phyloP scores from a whole-genome alignment of 2,329 filamentous ascomycete genomes.

The Geosmithia flava region DNA sequence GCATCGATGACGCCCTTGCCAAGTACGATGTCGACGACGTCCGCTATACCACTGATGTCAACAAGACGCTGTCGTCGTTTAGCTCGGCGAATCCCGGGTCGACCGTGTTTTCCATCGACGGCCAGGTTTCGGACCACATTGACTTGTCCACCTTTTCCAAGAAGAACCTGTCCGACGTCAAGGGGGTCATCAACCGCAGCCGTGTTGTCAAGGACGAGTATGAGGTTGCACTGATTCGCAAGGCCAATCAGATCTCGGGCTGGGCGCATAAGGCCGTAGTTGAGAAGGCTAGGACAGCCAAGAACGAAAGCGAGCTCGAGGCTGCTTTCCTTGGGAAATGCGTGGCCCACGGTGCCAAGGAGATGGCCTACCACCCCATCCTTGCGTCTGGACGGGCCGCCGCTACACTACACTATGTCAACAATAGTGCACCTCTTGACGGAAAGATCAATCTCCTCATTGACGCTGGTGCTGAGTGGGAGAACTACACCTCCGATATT shows the following conservation, averaged over 20 bases:
- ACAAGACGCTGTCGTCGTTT: conserved; percentile 51
- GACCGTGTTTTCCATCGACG: conserved; percentile 63
- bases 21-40: conserved; percentile 77
- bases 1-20: conserved; percentile 58
- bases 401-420: conserved; percentile 78
- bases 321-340: conserved; percentile 68
- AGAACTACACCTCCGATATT: conserved; percentile 60
- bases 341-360: conserved; percentile 60
- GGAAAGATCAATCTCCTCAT: conserved; percentile 71
- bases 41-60: conserved; percentile 59
- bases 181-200: conserved; percentile 54
- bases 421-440: conserved; percentile 58
- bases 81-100: conserved; percentile 21
- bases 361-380: conserved; percentile 83
- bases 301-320: conserved; percentile 74
- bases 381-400: conserved; percentile 70
- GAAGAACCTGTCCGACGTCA: conserved; percentile 43
- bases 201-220: conserved; percentile 64
- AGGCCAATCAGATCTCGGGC: conserved; percentile 60
- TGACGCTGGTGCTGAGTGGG: conserved; percentile 71
- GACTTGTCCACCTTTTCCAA: conserved; percentile 59
- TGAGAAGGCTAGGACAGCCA: conserved; percentile 46
- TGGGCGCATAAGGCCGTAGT: conserved; percentile 53
- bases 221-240: conserved; percentile 60
- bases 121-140: conserved; percentile 61